phyloP scores from a whole-genome alignment of 768 basidiomycete genomes.

The Lactarius sanguifluus region DNA sequence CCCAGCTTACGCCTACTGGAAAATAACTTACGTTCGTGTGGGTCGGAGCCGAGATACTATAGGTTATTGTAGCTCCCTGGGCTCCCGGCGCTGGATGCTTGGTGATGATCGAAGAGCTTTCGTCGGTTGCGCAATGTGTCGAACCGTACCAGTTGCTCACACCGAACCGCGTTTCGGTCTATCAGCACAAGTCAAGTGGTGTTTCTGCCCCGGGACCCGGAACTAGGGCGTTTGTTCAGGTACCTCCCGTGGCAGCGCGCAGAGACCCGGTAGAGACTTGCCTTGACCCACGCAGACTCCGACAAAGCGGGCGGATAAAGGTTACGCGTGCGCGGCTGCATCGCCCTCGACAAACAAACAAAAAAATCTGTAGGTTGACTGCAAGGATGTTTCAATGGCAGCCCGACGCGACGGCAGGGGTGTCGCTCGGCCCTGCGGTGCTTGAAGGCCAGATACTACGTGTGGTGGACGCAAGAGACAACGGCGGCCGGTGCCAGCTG shows the following conservation, averaged over 20 bases:
- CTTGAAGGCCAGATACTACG: not conserved
- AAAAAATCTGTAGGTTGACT: not conserved
- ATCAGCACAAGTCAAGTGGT: not conserved
- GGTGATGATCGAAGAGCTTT: not conserved
- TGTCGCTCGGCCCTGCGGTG: not conserved
- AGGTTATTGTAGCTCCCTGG: not conserved
- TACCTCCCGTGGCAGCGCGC: not conserved
- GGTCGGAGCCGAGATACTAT: not conserved
- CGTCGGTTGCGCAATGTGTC: not conserved
- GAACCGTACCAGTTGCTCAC: not conserved
- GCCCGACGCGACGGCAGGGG: too few species aligned
- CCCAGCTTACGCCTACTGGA: too few species aligned
- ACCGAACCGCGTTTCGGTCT: not conserved
- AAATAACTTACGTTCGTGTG: not conserved
- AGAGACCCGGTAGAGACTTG: not conserved
- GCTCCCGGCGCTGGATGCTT: not conserved
- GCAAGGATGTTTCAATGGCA: not conserved
- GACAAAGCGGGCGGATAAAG: not conserved
- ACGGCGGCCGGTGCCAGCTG: not conserved
- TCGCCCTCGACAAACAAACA: not conserved
- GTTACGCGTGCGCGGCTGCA: not conserved
- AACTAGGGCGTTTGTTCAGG: not conserved
- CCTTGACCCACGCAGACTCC: not conserved
- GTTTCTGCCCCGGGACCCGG: too few species aligned
- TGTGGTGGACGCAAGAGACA: not conserved